Conservation (phyloP, 441 rosid genomes). For the Brassica balearica region DNA sequence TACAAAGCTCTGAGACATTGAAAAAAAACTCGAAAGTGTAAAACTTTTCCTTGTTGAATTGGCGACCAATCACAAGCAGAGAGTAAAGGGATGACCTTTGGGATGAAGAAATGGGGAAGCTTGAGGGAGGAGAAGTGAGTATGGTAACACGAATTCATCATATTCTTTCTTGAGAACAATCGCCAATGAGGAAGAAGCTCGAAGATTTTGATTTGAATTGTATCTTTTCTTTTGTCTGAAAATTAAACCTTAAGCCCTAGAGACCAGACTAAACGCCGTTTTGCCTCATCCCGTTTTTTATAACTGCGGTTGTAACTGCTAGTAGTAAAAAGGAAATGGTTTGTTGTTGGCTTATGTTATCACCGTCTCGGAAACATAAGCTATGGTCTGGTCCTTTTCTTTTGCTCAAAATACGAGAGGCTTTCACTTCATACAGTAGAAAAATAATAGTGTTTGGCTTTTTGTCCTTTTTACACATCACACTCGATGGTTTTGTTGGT, state of each 20-base stretch:
- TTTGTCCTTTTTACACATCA: no score
- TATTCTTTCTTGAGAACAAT: constrained; percentile 20
- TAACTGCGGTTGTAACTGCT: no score
- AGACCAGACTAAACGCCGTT: background rate
- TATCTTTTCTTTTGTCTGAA: constrained; percentile 12
- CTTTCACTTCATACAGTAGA: no score
- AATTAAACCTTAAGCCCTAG: constrained; percentile 28
- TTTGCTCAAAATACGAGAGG: no score
- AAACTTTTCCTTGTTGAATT: constrained; percentile 2
- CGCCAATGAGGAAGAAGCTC: background rate
- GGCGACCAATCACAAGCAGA: background rate
- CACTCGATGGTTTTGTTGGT: no score
- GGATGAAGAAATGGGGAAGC: constrained; percentile 46
- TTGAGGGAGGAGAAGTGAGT: constrained; percentile 48
- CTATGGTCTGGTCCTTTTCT: no score
- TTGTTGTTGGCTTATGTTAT: no score
- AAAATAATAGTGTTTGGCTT: no score
- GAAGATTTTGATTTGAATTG: no score
- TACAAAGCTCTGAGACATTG: constrained; percentile 30
- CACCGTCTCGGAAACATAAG: no score
- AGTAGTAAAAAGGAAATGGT: no score
- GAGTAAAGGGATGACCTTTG: constrained; percentile 49
- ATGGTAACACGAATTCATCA: constrained; percentile 52
- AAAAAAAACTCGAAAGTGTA: constrained; percentile 5
- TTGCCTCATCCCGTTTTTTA: no score